A percentile compares a stretch with the other conserved stretches of the same genome.
Evolutionary conservation across 2,329 filamentous ascomycete genomes (phyloP).

Genomic region (Claviceps sorghi): DNA sequence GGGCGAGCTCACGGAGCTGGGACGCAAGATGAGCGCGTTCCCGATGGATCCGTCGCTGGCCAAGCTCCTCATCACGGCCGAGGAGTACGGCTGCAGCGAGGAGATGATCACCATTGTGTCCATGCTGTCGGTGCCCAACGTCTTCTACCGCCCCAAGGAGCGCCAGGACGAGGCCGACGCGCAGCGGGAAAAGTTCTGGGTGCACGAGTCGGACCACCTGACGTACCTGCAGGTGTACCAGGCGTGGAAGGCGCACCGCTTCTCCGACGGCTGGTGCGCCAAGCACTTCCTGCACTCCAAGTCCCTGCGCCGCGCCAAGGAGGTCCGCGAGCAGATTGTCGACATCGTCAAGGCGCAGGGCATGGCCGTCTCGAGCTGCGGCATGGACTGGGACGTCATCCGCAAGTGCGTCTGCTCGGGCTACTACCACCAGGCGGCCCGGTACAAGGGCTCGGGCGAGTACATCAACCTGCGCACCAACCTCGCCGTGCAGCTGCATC

Average conservation of each 20-base stretch:
- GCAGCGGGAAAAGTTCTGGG: constrained; percentile 94
- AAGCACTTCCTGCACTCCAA: constrained; percentile 95
- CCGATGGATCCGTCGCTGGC: constrained; percentile 95
- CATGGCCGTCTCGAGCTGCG: constrained; percentile 75
- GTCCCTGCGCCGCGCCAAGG: constrained; percentile 75
- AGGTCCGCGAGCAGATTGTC: constrained; percentile 82
- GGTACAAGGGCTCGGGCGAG: constrained; percentile 90
- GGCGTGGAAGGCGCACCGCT: constrained; percentile 86
- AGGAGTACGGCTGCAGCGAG: constrained; percentile 83
- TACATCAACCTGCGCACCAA: constrained; percentile 94
- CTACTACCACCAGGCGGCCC: constrained; percentile 95
- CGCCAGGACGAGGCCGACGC: constrained; percentile 92
- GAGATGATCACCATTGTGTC: constrained; percentile 98
- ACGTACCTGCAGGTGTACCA: constrained; percentile 92
- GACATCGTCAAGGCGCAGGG: constrained; percentile 94
- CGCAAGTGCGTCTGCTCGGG: constrained; percentile 94
- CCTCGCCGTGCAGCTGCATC: constrained; percentile 86
- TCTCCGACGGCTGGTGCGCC: constrained; percentile 81
- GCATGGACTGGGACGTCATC: constrained; percentile 93
- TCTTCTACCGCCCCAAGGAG: constrained; percentile 95
- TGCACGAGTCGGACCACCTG: constrained; percentile 91
- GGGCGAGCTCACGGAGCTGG: constrained; percentile 76
- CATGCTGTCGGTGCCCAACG: constrained; percentile 91
- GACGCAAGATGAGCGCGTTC: constrained; percentile 88
- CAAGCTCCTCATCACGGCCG: constrained; percentile 84